Evolutionary conservation across 2,329 filamentous ascomycete genomes (phyloP).

Genomic region (Xylaria sp.): DNA sequence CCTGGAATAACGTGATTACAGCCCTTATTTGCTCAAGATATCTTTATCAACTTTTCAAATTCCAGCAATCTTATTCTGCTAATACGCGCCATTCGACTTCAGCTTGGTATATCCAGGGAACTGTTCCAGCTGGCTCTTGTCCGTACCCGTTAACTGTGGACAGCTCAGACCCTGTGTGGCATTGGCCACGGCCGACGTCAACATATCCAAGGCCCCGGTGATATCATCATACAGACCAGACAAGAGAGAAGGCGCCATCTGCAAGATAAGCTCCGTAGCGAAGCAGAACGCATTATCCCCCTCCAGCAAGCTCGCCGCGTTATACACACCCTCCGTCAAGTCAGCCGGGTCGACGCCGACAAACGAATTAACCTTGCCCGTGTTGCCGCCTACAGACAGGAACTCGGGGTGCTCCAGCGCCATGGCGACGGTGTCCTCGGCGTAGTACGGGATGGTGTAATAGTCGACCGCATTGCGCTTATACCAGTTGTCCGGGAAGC

Average conservation of each 20-base stretch:
- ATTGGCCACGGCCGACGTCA: not conserved
- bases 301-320: constrained; percentile 17
- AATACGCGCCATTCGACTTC: constrained; percentile 11
- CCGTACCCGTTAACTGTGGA: constrained; percentile 2
- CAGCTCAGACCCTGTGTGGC: constrained; percentile 4
- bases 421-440: constrained; percentile 17
- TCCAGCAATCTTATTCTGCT: not conserved
- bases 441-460: constrained; percentile 21
- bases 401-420: constrained; percentile 19
- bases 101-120: constrained; percentile 26
- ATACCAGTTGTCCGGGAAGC: constrained; percentile 28
- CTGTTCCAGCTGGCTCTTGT: constrained; percentile 10
- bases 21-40: too few relatives aligned
- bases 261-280: constrained; percentile 13
- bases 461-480: constrained; percentile 25
- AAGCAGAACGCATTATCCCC: constrained; percentile 30
- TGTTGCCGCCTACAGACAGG: constrained; percentile 24
- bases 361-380: constrained; percentile 20
- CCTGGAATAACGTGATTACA: too few relatives aligned
- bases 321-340: constrained; percentile 24
- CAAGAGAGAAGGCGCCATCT: constrained; percentile 22
- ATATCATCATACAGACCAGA: constrained; percentile 13
- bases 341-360: constrained; percentile 23
- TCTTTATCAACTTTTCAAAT: too few relatives aligned
- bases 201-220: not conserved